Percentiles rank a stretch among this genome's conserved stretches.
Conservation (phyloP, 2,329 filamentous ascomycete species). For the Blastomyces gilchristii region DNA sequence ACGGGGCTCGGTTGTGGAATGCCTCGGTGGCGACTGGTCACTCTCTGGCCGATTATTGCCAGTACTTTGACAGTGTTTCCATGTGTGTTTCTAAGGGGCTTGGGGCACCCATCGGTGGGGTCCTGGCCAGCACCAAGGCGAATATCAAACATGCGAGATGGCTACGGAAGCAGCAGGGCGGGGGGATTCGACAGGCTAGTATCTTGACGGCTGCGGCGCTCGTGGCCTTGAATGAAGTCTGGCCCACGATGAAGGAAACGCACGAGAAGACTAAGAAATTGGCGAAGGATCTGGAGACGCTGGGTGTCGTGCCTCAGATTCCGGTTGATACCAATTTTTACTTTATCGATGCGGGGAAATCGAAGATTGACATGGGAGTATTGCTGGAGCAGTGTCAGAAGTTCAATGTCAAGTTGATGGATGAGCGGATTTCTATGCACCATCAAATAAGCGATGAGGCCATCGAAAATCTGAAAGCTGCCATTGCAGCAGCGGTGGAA, state of each 20-base stretch:
- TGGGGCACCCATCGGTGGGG: slow-evolving; percentile 62
- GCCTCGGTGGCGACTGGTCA: slow-evolving; percentile 57
- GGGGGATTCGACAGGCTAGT: slow-evolving; percentile 56
- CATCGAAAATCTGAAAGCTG: slow-evolving; percentile 17
- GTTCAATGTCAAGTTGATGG: slow-evolving; percentile 20
- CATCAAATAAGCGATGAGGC: slow-evolving; percentile 29
- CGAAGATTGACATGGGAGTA: slow-evolving; percentile 19
- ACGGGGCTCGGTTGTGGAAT: slow-evolving; percentile 68
- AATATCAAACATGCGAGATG: slow-evolving; percentile 54
- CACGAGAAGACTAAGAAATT: slow-evolving; percentile 19
- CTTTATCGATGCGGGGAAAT: slow-evolving; percentile 19
- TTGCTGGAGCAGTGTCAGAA: slow-evolving; percentile 20
- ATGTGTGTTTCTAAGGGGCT: slow-evolving; percentile 68
- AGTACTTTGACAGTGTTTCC: slow-evolving; percentile 56
- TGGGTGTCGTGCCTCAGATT: slow-evolving; percentile 42
- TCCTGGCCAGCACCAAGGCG: slow-evolving; percentile 47
- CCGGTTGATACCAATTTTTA: slow-evolving; percentile 24
- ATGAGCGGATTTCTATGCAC: slow-evolving; percentile 21
- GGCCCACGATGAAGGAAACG: slow-evolving; percentile 20
- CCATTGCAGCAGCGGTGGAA: slow-evolving; percentile 18
- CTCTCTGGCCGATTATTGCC: slow-evolving; percentile 52
- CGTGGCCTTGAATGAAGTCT: slow-evolving; percentile 19
- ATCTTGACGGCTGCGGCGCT: slow-evolving; percentile 19
- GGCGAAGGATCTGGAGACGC: slow-evolving; percentile 21
- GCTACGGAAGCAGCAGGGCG: slow-evolving; percentile 65